phyloP scores from a whole-genome alignment of 2,329 filamentous ascomycete genomes.

The Pseudogymnoascus sp. region DNA sequence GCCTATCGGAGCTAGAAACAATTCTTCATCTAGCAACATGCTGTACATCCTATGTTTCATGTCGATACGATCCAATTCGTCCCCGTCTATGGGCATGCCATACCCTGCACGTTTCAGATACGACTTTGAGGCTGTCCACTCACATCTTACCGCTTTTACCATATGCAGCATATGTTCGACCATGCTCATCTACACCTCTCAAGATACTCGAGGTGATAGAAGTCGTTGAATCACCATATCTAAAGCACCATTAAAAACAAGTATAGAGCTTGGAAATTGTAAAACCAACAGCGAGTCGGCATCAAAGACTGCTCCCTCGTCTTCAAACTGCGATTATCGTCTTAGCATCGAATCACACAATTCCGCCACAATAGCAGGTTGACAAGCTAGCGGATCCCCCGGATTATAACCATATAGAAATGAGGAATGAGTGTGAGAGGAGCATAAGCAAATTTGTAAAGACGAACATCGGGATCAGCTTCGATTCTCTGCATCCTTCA shows the following conservation, averaged over 20 bases:
- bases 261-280: background rate
- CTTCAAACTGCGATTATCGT: background rate
- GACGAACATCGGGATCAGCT: background rate
- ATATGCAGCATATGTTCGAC: conserved; percentile 23
- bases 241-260: background rate
- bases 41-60: conserved; percentile 34
- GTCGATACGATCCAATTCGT: conserved; percentile 36
- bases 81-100: conserved; percentile 36
- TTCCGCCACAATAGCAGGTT: background rate
- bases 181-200: conserved; percentile 22
- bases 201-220: conserved; percentile 18
- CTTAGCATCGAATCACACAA: background rate
- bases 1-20: conserved; percentile 18
- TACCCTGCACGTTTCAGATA: conserved; percentile 26
- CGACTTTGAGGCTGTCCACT: background rate
- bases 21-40: conserved; percentile 18
- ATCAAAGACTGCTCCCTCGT: background rate
- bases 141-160: conserved; percentile 18
- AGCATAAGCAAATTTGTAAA: background rate
- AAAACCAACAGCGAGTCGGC: background rate
- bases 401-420: background rate
- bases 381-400: background rate
- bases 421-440: background rate
- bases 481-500: background rate
- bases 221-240: background rate